Base-by-base conservation (phyloP, 306 rosid genomes). In the Alnus rubra region DNA sequence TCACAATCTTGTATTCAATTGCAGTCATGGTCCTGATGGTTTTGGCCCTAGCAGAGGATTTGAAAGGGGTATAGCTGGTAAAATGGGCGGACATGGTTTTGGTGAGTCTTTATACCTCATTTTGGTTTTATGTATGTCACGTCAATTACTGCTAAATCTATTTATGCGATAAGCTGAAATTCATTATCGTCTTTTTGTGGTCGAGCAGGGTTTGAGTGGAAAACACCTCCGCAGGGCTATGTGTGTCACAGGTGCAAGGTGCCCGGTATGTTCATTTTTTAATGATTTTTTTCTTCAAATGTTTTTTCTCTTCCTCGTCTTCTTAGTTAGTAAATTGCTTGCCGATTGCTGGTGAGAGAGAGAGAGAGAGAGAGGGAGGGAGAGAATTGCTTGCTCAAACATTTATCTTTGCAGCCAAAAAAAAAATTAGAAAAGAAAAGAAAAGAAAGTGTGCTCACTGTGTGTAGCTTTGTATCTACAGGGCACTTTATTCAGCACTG, bases 401-500 rank as follows among this genome's bases (percentile, higher is more conserved):
- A 9, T 47, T 13, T 56, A 51, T 33, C 2, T 49, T 63, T n/a
- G n/a, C n/a, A n/a, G n/a, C n/a, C n/a, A n/a, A n/a, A n/a, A n/a
- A n/a, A n/a, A n/a, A n/a, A n/a, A n/a, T 62, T 6, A 42, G 5
- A 42, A 42, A 1, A 5, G 4, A 42, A 42, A 42, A 4, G 45
- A n/a, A 42, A 42, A 19, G 33, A 62, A 48, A 2, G n/a, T n/a
- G 39, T 48, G 72, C 74, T 53, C 18, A 14, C 19, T 48, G 48
- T 67, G 67, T 59, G 42, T 47, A 52, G 23, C 0, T 58, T 50
- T 50, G 56, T 50, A 59, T 52, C 71, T 86, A 50, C 82, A 96
- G 99, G 99, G 42, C 99, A 96, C 83, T 93, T 86, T 83, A 96
- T 96, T 87, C 97, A 96, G 88, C 99, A 96, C 85, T 96, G 99